A percentile compares a stretch with the other conserved stretches of the same genome.
Conservation (phyloP, 2,329 filamentous ascomycete genomes). For the Epichloe sp. region DNA sequence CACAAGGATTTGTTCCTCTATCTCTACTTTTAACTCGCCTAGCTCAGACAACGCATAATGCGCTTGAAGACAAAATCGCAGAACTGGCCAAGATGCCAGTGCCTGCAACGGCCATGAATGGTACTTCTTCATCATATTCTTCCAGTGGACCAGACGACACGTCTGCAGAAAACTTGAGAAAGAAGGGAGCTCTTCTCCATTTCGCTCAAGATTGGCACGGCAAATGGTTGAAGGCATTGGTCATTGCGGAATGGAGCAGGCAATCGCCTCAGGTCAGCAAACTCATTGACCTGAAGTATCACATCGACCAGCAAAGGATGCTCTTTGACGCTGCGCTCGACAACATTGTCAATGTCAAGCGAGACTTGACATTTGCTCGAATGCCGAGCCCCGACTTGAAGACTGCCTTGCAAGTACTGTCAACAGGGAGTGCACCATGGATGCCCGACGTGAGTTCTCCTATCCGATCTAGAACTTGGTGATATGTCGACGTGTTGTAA, state of each 20-base stretch:
- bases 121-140: slow-evolving; percentile 24
- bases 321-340: slow-evolving; percentile 48
- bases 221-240: slow-evolving; percentile 85
- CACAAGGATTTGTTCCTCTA: slow-evolving; percentile 63
- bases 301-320: slow-evolving; percentile 51
- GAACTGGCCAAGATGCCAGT: slow-evolving; percentile 57
- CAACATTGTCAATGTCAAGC: slow-evolving; percentile 58
- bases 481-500: not conserved
- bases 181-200: slow-evolving; percentile 62
- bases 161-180: slow-evolving; percentile 53
- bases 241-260: slow-evolving; percentile 82
- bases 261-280: slow-evolving; percentile 68
- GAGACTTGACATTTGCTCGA: slow-evolving; percentile 57
- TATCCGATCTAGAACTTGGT: not conserved
- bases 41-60: slow-evolving; percentile 71
- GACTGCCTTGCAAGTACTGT: slow-evolving; percentile 75
- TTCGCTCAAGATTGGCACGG: slow-evolving; percentile 70
- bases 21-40: slow-evolving; percentile 63
- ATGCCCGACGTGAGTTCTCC: slow-evolving; percentile 56
- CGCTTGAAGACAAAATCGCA: slow-evolving; percentile 55
- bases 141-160: slow-evolving; percentile 35
- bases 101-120: slow-evolving; percentile 36
- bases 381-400: slow-evolving; percentile 83
- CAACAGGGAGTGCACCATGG: slow-evolving; percentile 62
- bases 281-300: slow-evolving; percentile 74